Base-by-base conservation (phyloP, 2,329 filamentous ascomycete species). In the Aciculosporium take region DNA sequence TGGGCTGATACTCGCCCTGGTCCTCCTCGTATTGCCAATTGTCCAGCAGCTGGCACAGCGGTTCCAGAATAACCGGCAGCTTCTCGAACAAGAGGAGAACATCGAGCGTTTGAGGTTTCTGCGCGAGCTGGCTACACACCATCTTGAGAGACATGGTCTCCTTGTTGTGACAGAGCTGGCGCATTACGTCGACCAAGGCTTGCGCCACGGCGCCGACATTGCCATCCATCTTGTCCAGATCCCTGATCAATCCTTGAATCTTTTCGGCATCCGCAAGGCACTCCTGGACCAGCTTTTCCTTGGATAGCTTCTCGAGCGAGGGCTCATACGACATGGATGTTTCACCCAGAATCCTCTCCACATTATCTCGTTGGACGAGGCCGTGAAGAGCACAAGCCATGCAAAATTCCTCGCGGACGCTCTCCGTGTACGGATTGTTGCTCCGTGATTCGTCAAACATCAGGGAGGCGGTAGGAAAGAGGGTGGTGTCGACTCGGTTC, bases 321-420 rank as follows among this genome's bases (percentile, higher is more conserved):
- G 86, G 84, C 37, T 88, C 66, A 29, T 79, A 82, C 48, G 85
- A 79, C 65, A 91, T 81, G 0, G 85, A 84, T 20, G 86, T 81
- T 52, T 94, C 87, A 4, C 86, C 87, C 2, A 95, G 65, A 8
- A 98, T 72, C 4, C 74, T 74, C 54, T 89, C 79, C 13, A 94
- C 84, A 38, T 81, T 83, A 27, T 76, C 71, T 48, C 87, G 79
- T 0, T 79, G 75, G 20, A 96, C 79, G n/a, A 98, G 67, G 1
- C 79, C 78, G 57, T 96, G 88, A 30, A 95, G 69, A 41, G 84
- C 85, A 56, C 91, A 98, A 1, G 89, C 80, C 48, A 93, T 91
- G 31, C 94, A 74, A 49, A 96, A 96, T 46, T 95, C 73, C 44
- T 76, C 72, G 13, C 73, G 65, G 8, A 75, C 71, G 32, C 68